Evolutionary conservation across 139 green algal species (phyloP).

Genomic region (Gonium pectorale): DNA sequence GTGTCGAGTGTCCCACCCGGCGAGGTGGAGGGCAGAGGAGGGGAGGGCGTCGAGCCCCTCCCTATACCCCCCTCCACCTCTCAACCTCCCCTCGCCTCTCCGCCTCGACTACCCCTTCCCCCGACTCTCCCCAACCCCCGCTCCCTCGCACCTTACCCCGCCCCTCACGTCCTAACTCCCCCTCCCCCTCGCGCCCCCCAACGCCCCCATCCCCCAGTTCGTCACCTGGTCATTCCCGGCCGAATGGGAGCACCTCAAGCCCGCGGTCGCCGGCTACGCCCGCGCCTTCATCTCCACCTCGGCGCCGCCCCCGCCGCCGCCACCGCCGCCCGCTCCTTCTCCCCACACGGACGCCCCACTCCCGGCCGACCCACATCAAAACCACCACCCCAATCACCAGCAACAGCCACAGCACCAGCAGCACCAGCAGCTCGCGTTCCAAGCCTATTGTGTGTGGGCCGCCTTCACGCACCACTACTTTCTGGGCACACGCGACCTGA

Average conservation of each 20-base stretch:
- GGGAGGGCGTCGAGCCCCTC: not conserved
- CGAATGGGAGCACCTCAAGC: not conserved
- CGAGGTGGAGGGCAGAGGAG: not conserved
- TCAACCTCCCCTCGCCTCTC: not conserved
- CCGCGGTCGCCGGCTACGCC: not conserved
- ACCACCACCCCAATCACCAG: too few species aligned
- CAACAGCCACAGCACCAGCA: too few species aligned
- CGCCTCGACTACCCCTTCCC: not conserved
- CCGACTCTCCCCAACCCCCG: too few species aligned
- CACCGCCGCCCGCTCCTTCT: not conserved
- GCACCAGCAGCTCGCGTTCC: not conserved
- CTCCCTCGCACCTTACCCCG: too few species aligned
- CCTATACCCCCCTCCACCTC: not conserved
- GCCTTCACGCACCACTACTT: slow-evolving; percentile 38
- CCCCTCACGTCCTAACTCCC: not conserved
- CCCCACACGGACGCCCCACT: too few species aligned
- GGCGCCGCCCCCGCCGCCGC: not conserved
- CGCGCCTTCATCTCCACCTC: not conserved
- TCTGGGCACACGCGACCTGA: not conserved
- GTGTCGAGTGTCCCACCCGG: not conserved
- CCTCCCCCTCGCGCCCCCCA: not conserved
- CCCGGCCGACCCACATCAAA: too few species aligned
- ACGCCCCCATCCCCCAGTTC: not conserved
- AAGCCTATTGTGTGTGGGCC: not conserved
- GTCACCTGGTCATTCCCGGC: not conserved